Percentiles rank a stretch among this genome's conserved stretches.
Evolutionary conservation across 345 rosid species (phyloP).

Genomic region (Abelmoschus esculentus): DNA sequence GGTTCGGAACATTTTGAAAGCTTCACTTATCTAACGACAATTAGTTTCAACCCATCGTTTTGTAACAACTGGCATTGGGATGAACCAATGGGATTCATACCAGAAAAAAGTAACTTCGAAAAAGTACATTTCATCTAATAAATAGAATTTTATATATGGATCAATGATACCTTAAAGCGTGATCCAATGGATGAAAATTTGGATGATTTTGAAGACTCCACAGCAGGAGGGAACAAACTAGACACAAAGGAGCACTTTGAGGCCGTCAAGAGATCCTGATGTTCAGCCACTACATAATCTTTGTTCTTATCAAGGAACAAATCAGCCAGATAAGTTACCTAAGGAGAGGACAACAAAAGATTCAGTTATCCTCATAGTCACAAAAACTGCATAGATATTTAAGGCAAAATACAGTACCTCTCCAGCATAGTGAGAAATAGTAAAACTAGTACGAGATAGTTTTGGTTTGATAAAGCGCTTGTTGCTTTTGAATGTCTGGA

Average conservation of each 20-base stretch:
- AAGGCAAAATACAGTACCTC: constrained; percentile 49
- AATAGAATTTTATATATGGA: neutral
- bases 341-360: constrained; percentile 17
- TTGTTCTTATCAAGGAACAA: constrained; percentile 96
- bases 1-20: neutral
- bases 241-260: constrained; percentile 76
- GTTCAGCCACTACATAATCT: constrained; percentile 99
- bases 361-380: constrained; percentile 4
- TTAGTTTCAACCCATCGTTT: neutral
- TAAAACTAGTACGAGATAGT: constrained; percentile 93
- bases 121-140: neutral
- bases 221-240: constrained; percentile 79
- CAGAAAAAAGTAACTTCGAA: no score
- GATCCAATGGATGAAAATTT: constrained; percentile 98
- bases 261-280: constrained; percentile 86
- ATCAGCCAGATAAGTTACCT: constrained; percentile 94
- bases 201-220: constrained; percentile 90
- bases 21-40: neutral
- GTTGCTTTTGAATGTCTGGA: constrained; percentile 87
- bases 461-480: constrained; percentile 97
- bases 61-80: neutral
- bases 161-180: constrained; percentile 73
- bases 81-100: neutral
- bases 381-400: constrained; percentile 5
- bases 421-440: constrained; percentile 97